Conservation (phyloP, 2,329 filamentous ascomycete genomes). For the Pseudogymnoascus sp. region DNA sequence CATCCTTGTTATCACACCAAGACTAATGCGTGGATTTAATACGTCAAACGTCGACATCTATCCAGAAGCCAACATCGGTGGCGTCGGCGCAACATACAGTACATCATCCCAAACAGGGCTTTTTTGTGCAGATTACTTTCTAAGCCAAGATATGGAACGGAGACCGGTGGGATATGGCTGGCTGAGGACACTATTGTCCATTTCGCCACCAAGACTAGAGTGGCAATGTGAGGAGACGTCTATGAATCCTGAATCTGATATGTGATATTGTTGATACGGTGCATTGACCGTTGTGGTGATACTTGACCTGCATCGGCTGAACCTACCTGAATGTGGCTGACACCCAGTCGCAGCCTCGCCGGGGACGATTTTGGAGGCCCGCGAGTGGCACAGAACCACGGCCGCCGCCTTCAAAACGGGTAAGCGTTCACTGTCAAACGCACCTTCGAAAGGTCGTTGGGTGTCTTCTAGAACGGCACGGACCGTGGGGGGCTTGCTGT, state of each 20-base stretch:
- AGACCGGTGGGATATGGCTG: neutral
- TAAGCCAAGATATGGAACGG: neutral
- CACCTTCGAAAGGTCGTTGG: neutral
- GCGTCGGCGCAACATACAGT: neutral
- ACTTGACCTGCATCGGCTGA: neutral
- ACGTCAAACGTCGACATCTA: neutral
- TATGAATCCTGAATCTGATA: neutral
- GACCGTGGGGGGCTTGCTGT: neutral
- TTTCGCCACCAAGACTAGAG: neutral
- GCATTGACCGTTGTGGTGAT: neutral
- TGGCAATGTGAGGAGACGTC: neutral
- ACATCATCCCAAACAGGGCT: neutral
- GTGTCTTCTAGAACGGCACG: neutral
- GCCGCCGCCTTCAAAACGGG: neutral
- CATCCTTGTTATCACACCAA: neutral
- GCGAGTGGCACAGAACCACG: neutral
- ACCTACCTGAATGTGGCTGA: conserved; percentile 3
- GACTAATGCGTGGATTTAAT: neutral
- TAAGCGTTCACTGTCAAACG: neutral
- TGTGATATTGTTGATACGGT: neutral
- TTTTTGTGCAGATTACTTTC: neutral
- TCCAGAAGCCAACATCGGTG: neutral
- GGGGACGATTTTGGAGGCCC: neutral
- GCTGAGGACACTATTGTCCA: neutral
- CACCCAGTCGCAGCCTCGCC: neutral